Evolutionary conservation across 306 rosid species (phyloP).

Genomic region (Fragaria nilgerrensis): DNA sequence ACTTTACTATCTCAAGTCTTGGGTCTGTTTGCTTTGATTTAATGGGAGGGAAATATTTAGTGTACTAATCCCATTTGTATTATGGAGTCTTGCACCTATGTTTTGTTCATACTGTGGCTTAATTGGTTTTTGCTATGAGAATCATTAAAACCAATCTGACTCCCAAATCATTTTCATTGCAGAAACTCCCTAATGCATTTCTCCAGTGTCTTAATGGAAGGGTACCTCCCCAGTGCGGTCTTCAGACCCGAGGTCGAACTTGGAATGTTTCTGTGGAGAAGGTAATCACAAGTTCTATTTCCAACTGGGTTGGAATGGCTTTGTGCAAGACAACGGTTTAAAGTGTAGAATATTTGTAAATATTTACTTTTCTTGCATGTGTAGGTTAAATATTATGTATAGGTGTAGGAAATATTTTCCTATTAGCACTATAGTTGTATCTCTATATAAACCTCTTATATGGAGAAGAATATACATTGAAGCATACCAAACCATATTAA

Average conservation of each 20-base stretch:
- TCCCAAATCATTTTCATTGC: background rate
- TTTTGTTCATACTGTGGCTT: background rate
- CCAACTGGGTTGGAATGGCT: background rate
- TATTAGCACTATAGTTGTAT: too few relatives aligned
- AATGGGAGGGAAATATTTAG: background rate
- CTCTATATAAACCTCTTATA: too few relatives aligned
- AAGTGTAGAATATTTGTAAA: too few relatives aligned
- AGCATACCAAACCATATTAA: too few relatives aligned
- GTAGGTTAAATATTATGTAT: too few relatives aligned
- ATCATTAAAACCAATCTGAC: background rate
- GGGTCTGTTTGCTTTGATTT: background rate
- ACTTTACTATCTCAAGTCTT: background rate
- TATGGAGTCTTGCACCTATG: background rate
- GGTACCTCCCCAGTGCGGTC: background rate
- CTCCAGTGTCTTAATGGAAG: background rate
- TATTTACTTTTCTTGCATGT: too few relatives aligned
- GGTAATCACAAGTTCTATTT: background rate
- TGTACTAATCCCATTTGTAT: background rate
- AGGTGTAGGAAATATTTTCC: too few relatives aligned
- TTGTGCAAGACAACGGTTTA: background rate
- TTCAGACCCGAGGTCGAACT: background rate
- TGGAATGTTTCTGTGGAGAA: background rate
- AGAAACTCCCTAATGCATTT: background rate
- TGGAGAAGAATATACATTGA: too few relatives aligned
- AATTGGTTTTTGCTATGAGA: background rate